Base-by-base conservation (phyloP, 176 grass and related monocot genomes). In the Typha latifolia region DNA sequence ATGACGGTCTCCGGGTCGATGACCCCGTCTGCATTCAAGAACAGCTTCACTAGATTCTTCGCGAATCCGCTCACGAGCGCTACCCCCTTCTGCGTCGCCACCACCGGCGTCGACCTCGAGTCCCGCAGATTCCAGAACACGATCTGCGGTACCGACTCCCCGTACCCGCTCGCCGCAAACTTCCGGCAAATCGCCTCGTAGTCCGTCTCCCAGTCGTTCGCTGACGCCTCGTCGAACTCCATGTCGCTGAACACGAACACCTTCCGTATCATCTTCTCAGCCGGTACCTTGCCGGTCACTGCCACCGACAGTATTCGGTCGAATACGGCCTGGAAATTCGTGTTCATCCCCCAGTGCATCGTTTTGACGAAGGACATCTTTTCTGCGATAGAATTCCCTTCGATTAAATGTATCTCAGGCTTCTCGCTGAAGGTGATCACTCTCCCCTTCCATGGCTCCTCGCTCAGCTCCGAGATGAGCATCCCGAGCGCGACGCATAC, bases 161-260 rank as follows among this genome's bases (percentile, higher is more conserved):
- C 91, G 12, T 73, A 89, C 48, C 84, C 87, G 0, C 69, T 81
- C 48, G 81, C 69, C 12, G 13, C 18, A 37, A 81, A 96, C 77
- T 91, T 96, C 47, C 84, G 37, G 14, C 14, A 49, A 66, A 88
- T 83, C 47, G 84, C 87, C 91, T 85, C 87, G 76, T 96, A 66
- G 66, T 91, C 87, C 16, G 91, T 96, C 71, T 96, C 91, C 91
- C 87, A 96, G 3, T 69, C 57, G 12, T 48, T 67, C 12, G 20
- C 62, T 21, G 87, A 90, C 49, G 87, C 91, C 68, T 51, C 0
- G 47, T 96, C 91, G 75, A 96, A 96, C 72, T 96, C 91, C 91
- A 96, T 87, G 78, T 95, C 80, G 81, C 82, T 89, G 67, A 95
- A 80, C 47, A 90, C 90, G 43, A 95, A 89, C 53, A 89, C 71